Evolutionary conservation across 768 basidiomycete species (phyloP), one percentile per base, ranked within the genome.

Genomic region (Boletus sensibilis): DNA sequence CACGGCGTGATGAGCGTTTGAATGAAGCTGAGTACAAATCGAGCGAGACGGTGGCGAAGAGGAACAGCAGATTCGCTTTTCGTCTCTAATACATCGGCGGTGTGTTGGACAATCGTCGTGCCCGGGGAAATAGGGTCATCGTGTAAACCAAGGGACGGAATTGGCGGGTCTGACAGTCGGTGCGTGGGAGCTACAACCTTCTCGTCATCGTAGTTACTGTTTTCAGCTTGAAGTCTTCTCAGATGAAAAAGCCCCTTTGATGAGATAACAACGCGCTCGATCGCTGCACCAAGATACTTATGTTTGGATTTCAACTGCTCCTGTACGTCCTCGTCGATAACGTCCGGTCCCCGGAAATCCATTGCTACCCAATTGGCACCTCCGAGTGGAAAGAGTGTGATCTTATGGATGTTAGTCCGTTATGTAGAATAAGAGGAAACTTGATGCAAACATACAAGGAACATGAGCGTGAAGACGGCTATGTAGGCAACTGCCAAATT

Each of bases 401-500:
- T 62, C 85, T 87, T 6, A 5, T 2, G 3, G 6, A 47, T 14
- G 23, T 29, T 6, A 21, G 16, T 49, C 25, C 23, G 20, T 42
- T 48, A 40, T 12, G 12, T 21, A 4, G 10, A 18, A 35, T 1
- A 6, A 21, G 16, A 8, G 18, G 21, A 21, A 39, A 35, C 11
- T 29, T 8, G 21, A n/a, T 20, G 29, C 3, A 18, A 25, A 72
- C 77, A 46, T 59, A 88, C 83, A 63, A 79, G 74, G 64, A 82
- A 88, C 0, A 88, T 75, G 14, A 88, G 74, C 13, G 83, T 72
- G 59, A 88, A 83, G 4, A 76, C 80, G 3, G 86, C 78, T 18
- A 88, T 79, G 63, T 89, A 90, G 0, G 86, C 86, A 23, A 90
- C 78, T 0, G 85, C 79, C 14, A 90, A 70, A 51, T 80, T 80